A percentile compares a stretch with the other conserved stretches of the same genome.
These are phyloP conservation scores for Kodamaea alishanica DNA, from an alignment of 1,139 yeast genomes.

Conservation along the genomic window DNA sequence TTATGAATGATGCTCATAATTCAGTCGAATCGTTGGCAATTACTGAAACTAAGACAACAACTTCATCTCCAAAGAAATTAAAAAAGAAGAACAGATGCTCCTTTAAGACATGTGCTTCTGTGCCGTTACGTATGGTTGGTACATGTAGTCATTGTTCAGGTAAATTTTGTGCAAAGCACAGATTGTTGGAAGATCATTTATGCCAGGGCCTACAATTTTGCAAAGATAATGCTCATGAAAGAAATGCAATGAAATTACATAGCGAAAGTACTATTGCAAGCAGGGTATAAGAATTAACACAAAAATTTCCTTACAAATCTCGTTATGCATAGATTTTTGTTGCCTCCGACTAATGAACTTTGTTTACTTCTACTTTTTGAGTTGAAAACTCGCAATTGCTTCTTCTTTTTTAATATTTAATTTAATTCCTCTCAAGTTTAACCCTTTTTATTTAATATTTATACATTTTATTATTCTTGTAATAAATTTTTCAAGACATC, in stretches of 20 bases:
- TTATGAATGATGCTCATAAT: slow-evolving; percentile 40
- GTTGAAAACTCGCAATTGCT: background rate
- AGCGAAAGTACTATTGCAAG: slow-evolving; percentile 42
- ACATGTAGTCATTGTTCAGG: slow-evolving; percentile 86
- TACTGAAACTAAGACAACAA: slow-evolving; percentile 11
- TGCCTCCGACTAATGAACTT: background rate
- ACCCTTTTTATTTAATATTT: slow-evolving; percentile 4
- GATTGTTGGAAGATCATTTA: slow-evolving; percentile 79
- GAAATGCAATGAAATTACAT: slow-evolving; percentile 31
- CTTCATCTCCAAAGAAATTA: slow-evolving; percentile 34
- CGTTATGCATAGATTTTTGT: background rate
- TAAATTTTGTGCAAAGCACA: slow-evolving; percentile 81
- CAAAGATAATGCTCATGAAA: slow-evolving; percentile 70
- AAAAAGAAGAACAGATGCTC: slow-evolving; percentile 62
- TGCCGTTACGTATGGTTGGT: slow-evolving; percentile 81
- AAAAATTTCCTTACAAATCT: background rate
- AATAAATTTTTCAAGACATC: slow-evolving; percentile 51
- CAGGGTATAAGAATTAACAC: slow-evolving; percentile 21
- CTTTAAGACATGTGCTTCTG: slow-evolving; percentile 56
- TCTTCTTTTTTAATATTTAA: slow-evolving; percentile 1
- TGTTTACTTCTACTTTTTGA: background rate
- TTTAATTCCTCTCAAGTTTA: background rate
- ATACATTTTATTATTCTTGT: slow-evolving; percentile 2
- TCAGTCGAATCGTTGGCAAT: slow-evolving; percentile 12
- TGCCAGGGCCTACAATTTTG: slow-evolving; percentile 77